Conservation (phyloP, 1,284 basidiomycete genomes). For the Ceratobasidium sp. region DNA sequence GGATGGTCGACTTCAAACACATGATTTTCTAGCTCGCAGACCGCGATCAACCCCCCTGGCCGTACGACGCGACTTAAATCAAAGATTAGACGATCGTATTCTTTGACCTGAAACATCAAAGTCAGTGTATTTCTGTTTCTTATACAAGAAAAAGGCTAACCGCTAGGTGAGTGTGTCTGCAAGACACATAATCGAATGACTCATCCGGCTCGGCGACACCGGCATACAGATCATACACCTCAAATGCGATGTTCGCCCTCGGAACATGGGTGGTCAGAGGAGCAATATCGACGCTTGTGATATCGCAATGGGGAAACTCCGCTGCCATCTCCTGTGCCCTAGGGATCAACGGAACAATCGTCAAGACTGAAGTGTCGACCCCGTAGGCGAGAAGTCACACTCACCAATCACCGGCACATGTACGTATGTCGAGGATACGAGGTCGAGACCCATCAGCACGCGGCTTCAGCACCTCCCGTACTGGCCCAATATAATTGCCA, state of each 20-base stretch:
- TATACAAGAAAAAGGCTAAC: too few species aligned
- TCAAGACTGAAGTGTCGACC: not conserved
- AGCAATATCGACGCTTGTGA: slow-evolving; percentile 16
- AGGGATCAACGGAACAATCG: not conserved
- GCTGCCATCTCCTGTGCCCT: slow-evolving; percentile 32
- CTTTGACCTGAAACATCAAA: not conserved
- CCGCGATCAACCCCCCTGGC: slow-evolving; percentile 1
- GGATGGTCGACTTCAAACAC: slow-evolving; percentile 2
- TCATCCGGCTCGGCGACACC: not conserved
- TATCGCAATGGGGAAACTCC: slow-evolving; percentile 18
- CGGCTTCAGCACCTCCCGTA: not conserved
- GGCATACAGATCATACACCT: slow-evolving; percentile 25
- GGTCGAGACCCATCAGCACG: not conserved
- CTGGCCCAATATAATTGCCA: slow-evolving; percentile 12
- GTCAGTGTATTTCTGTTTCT: not conserved
- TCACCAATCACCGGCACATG: not conserved
- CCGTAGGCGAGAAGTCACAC: not conserved
- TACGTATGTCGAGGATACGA: not conserved
- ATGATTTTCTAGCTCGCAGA: slow-evolving; percentile 10
- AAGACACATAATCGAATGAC: slow-evolving; percentile 36
- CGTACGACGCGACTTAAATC: not conserved
- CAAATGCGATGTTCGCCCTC: slow-evolving; percentile 16
- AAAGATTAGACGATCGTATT: slow-evolving; percentile 4
- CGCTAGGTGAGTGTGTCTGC: slow-evolving; percentile 22
- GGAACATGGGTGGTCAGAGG: slow-evolving; percentile 13